Conservation (phyloP, 495 filamentous ascomycete genomes). For the Aspergillus ellipticus region DNA sequence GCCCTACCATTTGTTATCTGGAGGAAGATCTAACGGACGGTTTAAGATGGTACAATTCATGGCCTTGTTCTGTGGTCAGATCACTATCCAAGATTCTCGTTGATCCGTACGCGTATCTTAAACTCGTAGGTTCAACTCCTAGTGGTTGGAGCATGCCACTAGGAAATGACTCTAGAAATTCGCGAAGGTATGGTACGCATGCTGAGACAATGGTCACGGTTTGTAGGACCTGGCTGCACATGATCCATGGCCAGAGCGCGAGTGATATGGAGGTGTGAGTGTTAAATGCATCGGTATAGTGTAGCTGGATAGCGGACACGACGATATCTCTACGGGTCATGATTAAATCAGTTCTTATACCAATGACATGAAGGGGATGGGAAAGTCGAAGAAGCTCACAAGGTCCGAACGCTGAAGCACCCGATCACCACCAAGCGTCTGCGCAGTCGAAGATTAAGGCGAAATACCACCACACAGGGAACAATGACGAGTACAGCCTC, state of each 20-base stretch:
- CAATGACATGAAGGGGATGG: neutral
- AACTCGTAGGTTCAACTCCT: no score
- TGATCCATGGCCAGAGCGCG: conserved; percentile 1
- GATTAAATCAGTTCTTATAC: neutral
- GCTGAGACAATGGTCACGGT: conserved; percentile 1
- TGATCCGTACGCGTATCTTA: no score
- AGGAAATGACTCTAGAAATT: conserved; percentile 3
- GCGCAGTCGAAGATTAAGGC: neutral
- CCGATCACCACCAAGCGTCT: neutral
- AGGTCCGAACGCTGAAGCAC: neutral
- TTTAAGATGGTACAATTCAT: no score
- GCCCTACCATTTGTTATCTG: no score
- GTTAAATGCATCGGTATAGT: neutral
- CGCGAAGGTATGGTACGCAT: conserved; percentile 4
- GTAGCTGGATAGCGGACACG: neutral
- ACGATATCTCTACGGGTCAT: neutral
- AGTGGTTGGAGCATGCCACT: conserved; percentile 8
- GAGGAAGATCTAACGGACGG: no score
- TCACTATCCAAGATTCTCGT: no score
- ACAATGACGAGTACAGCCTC: neutral
- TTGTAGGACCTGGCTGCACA: conserved; percentile 4
- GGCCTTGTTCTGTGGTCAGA: no score
- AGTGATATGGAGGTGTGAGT: neutral
- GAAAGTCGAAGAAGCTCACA: neutral
- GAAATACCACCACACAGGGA: neutral